These are phyloP conservation scores for Luzula sylvatica DNA, from an alignment of 176 grass and related monocot species.

Conservation along the genomic window DNA sequence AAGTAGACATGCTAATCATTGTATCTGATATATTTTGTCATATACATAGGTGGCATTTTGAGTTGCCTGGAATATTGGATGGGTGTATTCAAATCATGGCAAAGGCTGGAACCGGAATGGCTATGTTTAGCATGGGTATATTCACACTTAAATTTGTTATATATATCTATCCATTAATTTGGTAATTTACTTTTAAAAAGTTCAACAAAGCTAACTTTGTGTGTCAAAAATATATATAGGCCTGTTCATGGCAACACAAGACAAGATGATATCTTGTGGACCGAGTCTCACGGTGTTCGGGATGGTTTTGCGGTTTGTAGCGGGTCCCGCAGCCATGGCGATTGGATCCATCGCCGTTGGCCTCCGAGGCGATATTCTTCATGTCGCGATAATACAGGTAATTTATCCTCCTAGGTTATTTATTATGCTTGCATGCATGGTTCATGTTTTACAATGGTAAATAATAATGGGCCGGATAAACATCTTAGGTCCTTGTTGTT, in stretches of 20 bases:
- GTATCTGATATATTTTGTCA: not conserved
- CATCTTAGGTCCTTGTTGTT: no score
- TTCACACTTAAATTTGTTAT: no score
- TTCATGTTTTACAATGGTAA: no score
- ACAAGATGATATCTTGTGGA: slow-evolving; percentile 73
- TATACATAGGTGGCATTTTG: slow-evolving; percentile 51
- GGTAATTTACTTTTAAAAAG: no score
- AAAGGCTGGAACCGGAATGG: slow-evolving; percentile 81
- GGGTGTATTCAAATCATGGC: slow-evolving; percentile 85
- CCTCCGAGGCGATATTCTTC: slow-evolving; percentile 67
- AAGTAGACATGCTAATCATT: no score
- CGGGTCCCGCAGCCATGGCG: slow-evolving; percentile 58
- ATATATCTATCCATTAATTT: no score
- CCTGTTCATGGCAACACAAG: slow-evolving; percentile 83
- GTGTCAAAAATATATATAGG: slow-evolving; percentile 33
- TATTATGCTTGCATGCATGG: no score
- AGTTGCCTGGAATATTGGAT: slow-evolving; percentile 58
- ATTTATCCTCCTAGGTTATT: no score
- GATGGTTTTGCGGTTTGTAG: slow-evolving; percentile 52
- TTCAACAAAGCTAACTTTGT: no score
- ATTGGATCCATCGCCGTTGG: slow-evolving; percentile 63
- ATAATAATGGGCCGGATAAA: no score
- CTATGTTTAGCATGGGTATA: slow-evolving; percentile 96
- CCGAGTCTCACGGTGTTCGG: slow-evolving; percentile 41
- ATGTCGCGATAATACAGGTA: slow-evolving; percentile 81